Conservation (phyloP, 176 grass and related monocot species). For the Rhynchospora tenuis region DNA sequence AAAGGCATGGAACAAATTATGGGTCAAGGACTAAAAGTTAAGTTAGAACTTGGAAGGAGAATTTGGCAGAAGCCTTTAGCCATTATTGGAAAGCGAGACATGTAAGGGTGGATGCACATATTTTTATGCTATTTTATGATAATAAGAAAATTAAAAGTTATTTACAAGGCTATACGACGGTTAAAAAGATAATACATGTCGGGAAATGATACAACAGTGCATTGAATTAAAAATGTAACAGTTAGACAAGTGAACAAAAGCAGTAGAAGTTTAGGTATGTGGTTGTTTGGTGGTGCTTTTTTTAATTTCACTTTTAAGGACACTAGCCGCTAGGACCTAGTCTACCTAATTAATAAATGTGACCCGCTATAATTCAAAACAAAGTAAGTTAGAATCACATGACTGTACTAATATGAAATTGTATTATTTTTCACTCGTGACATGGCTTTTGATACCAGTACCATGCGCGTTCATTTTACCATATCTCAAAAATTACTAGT, state of each 20-base stretch:
- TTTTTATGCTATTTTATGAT: background rate
- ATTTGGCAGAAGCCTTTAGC: background rate
- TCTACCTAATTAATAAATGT: background rate
- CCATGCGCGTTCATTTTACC: background rate
- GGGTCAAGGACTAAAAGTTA: background rate
- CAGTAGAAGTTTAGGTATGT: background rate
- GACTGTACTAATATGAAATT: background rate
- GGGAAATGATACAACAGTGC: background rate
- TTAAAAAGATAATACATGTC: no score
- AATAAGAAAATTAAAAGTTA: background rate
- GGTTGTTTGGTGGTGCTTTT: background rate
- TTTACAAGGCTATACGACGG: no score
- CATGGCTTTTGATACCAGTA: background rate
- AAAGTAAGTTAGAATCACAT: background rate
- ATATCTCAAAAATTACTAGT: background rate
- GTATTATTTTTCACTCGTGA: background rate
- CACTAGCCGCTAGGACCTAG: background rate
- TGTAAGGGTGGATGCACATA: background rate
- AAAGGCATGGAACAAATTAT: background rate
- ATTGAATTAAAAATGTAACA: background rate
- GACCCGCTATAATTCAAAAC: background rate
- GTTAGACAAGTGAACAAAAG: background rate
- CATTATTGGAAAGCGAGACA: conserved; percentile 6
- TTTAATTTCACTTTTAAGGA: background rate
- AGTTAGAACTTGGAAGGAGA: background rate